These are phyloP conservation scores for Phytopythium ostracodes DNA, from an alignment of 352 stramenopile genomes.

Conservation along the genomic window DNA sequence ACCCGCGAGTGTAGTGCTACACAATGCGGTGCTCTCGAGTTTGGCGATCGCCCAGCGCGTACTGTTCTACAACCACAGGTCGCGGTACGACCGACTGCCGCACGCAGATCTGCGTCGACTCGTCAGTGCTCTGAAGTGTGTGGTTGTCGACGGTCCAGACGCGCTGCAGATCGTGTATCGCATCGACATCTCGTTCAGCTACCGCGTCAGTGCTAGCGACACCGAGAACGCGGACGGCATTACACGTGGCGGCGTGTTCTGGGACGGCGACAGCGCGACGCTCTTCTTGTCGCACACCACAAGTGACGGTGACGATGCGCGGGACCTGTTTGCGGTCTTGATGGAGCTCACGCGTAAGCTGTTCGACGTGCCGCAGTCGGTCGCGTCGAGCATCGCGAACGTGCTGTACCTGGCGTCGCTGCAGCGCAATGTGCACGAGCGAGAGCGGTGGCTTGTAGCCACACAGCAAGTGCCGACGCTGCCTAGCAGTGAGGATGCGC, in stretches of 20 bases:
- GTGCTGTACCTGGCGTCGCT: constrained; percentile 70
- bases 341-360: constrained; percentile 56
- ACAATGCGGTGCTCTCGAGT: constrained; percentile 18
- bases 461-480: constrained; percentile 57
- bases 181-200: constrained; percentile 32
- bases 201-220: constrained; percentile 10
- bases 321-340: constrained; percentile 41
- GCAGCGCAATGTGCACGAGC: constrained; percentile 22
- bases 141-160: constrained; percentile 35
- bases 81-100: constrained; percentile 35
- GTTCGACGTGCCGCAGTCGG: constrained; percentile 23
- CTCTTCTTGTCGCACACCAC: constrained; percentile 32
- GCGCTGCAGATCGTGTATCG: constrained; percentile 54
- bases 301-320: constrained; percentile 26
- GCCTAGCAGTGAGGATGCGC: constrained; percentile 20
- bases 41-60: constrained; percentile 50
- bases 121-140: constrained; percentile 23
- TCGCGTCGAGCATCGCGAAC: constrained; percentile 57
- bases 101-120: constrained; percentile 28
- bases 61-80: constrained; percentile 40
- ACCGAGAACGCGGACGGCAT: not conserved
- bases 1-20: constrained; percentile 22
- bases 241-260: constrained; percentile 15
- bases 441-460: constrained; percentile 57
- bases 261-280: constrained; percentile 29